Evolutionary conservation across 108 stramenopile genomes (phyloP), one percentile per base, ranked within the genome.

Genomic region (Seminavis robusta): DNA sequence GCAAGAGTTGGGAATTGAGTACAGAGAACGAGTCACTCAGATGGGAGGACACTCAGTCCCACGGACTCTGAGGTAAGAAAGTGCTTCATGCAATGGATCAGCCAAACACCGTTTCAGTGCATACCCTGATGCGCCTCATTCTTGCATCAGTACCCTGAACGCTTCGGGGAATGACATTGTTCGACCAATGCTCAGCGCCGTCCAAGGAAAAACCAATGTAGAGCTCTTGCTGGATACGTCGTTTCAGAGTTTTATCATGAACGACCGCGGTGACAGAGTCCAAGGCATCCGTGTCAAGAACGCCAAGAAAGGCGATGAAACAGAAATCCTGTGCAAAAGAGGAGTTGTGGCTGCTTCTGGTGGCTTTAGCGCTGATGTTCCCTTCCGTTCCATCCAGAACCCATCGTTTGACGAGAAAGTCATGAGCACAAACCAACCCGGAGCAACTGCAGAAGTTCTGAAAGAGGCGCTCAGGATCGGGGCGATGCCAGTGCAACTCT

Each of bases 21-120:
- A 54, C 19, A 6, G 52, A 38, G 52, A 54, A 6, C 52, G 52
- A 38, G 52, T 54, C 15, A 54, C 52, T 7, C 48, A 49, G 27
- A 11, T 49, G 19, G 48, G 48, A 6, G 48, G 48, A 6, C 48
- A 49, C 28, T 49, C 48, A 4, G 48, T 49, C 15, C 48, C 48
- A 6, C n/a, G 48, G 28, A 49, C 48, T n/a, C 23, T 44, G n/a
- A 44, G 43, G 43, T 44, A 44, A n/a, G 16, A n/a, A 17, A n/a
- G 7, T 20, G 8, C 43, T 9, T 29, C n/a, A n/a, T n/a, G n/a
- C n/a, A n/a, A n/a, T n/a, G n/a, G n/a, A n/a, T n/a, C n/a, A n/a
- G n/a, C n/a, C n/a, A n/a, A n/a, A n/a, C n/a, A n/a, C n/a, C n/a
- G n/a, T n/a, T n/a, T n/a, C n/a, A n/a, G n/a, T n/a, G n/a, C n/a